Base-by-base conservation (phyloP, 495 filamentous ascomycete species). In the Penicillium daleae region DNA sequence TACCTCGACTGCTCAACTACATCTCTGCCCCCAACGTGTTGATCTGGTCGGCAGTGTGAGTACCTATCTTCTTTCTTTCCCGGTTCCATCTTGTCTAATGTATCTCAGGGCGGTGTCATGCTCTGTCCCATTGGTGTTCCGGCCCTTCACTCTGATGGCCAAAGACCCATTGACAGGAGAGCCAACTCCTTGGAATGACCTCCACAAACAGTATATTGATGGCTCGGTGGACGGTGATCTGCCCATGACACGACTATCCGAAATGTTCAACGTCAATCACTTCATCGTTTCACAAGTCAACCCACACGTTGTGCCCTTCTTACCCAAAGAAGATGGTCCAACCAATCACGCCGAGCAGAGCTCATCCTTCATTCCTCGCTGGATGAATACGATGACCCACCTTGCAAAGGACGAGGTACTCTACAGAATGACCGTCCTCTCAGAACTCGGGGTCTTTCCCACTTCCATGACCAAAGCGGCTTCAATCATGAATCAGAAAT, bases 201-300 rank as follows among this genome's bases (percentile, higher is more conserved):
- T 89, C 8, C 89, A 90, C 19, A 90, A 90, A 66, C 85, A 85
- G 62, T 97, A 89, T 83, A 97, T 97, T 48, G 94, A 98, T 73
- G 94, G 94, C 6, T 96, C 92, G 0, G 91, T 98, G 5, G 93
- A 97, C 66, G 92, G 92, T 61, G 94, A 98, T 75, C 82, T 98
- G 2, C 94, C 94, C 22, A 97, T 97, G 90, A 92, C 88, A 48
- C 83, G 91, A 10, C 80, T 98, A 12, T 89, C 93, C 0, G 93
- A 97, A 66, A 94, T 97, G 90, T 97, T 97, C 77, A 97, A 97
- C 69, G 93, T 97, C 76, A 98, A 97, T 70, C 93, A 97, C 70
- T 97, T 97, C 71, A 97, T 98, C 69, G 94, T 97, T 32, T 97
- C 93, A 0, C 94, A 98, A 70, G 92, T 96, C 49, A 97, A 97